Evolutionary conservation across 257 asterid genomes (phyloP), one percentile per base, ranked within the genome.

Genomic region (Ehretia macrophylla): DNA sequence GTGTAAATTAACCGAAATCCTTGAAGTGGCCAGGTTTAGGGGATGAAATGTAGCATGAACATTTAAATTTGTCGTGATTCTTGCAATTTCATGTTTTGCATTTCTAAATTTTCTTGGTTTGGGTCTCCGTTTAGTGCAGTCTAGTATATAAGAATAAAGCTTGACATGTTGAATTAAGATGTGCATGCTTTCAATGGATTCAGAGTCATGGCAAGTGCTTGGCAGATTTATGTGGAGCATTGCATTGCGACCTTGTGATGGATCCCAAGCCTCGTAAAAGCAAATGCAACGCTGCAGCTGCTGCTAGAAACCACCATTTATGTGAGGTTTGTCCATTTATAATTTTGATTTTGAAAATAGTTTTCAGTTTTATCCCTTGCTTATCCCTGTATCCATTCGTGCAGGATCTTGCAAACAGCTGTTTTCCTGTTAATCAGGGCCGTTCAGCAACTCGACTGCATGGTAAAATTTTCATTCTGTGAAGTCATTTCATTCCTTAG

Each of bases 251-350:
- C 71, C 73, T 67, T 9, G 70, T 77, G 74, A 67, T 75, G 56
- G 82, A 70, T 55, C 47, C 84, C 42, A 78, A 75, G 68, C 68
- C 86, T 70, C 81, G 67, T 66, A 85, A 85, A 77, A 65, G 83
- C 75, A 90, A 87, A 83, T 90, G 98, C 60, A 87, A 87, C 75
- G 96, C 98, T 52, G 91, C 96, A 38, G 91, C 98, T 52, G 81
- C 91, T 62, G 79, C 87, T n/a, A 79, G 69, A 75, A 90, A 90
- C 64, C 90, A 71, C 57, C 95, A 87, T 69, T 75, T 90, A 60
- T 90, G 98, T 67, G 98, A 87, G 95, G 98, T 90, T 66, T 62
- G 8, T 32, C 35, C 21, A 16, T 58, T 65, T 50, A 6, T 35
- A 10, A 17, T 58, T n/a, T n/a, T 50, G 50, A 61, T 67, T 53